Conservation (phyloP, 2,329 filamentous ascomycete genomes). For the Fusarium longipes region DNA sequence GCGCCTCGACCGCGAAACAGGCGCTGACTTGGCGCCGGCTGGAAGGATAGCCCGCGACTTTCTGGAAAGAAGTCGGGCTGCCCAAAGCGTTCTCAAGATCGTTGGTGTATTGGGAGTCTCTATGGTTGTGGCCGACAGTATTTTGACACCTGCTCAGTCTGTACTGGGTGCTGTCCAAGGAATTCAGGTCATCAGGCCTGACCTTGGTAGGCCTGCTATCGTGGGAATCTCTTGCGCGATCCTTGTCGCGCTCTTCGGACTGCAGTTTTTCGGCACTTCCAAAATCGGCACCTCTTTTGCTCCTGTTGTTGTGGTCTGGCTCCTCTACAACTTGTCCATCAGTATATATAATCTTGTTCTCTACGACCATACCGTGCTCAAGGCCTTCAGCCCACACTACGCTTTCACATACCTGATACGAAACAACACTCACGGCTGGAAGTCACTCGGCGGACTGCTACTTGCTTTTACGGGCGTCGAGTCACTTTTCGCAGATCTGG, state of each 20-base stretch:
- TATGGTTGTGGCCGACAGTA: constrained; percentile 74
- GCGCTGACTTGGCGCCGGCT: constrained; percentile 64
- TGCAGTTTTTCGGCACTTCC: constrained; percentile 73
- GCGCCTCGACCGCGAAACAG: constrained; percentile 68
- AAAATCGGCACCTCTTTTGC: constrained; percentile 71
- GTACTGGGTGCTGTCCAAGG: constrained; percentile 77
- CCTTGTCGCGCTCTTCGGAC: constrained; percentile 69
- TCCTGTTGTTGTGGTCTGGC: constrained; percentile 75
- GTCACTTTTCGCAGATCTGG: constrained; percentile 81
- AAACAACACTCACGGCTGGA: constrained; percentile 71
- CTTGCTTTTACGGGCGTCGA: constrained; percentile 84
- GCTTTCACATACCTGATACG: constrained; percentile 70
- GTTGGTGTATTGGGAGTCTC: constrained; percentile 74
- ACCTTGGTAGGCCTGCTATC: constrained; percentile 67
- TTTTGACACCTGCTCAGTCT: constrained; percentile 76
- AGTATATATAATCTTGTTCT: constrained; percentile 71
- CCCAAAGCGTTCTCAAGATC: constrained; percentile 66
- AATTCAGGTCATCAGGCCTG: constrained; percentile 66
- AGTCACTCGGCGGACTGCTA: constrained; percentile 75
- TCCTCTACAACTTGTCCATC: constrained; percentile 70
- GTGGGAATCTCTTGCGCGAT: constrained; percentile 74
- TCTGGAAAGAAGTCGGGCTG: constrained; percentile 66
- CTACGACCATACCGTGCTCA: constrained; percentile 65
- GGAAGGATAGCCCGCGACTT: constrained; percentile 65
- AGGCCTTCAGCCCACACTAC: constrained; percentile 68